Evolutionary conservation across 305 asterid genomes (phyloP).

Genomic region (Plantago coronopus): DNA sequence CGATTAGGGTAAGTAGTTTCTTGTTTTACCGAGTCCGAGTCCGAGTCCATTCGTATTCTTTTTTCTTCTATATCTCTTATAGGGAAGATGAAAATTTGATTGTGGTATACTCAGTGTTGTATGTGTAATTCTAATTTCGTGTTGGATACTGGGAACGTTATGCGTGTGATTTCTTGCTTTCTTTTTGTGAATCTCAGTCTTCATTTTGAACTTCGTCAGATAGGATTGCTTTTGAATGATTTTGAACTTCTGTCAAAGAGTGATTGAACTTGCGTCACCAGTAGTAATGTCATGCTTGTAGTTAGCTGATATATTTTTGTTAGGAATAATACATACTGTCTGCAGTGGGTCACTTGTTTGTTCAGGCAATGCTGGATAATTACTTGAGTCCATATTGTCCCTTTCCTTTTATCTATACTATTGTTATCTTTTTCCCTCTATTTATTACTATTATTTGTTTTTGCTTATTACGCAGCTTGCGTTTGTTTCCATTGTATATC

Average conservation of each 20-base stretch:
- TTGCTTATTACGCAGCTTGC: slow-evolving; percentile 60
- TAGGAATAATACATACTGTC: neutral
- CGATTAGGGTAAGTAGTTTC: slow-evolving; percentile 43
- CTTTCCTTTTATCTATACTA: neutral
- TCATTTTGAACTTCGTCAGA: neutral
- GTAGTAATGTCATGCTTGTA: neutral
- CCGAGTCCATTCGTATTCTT: slow-evolving; percentile 14
- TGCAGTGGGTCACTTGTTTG: neutral
- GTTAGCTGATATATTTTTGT: neutral
- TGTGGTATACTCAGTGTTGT: no score
- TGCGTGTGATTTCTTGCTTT: neutral
- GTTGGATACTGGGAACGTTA: neutral
- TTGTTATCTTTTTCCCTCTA: slow-evolving; percentile 7
- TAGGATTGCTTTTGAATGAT: neutral
- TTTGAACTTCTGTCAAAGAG: neutral
- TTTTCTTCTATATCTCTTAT: neutral
- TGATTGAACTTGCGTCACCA: no score
- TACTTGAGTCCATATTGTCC: slow-evolving; percentile 7
- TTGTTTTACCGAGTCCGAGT: slow-evolving; percentile 11
- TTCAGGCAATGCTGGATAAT: neutral
- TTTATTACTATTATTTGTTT: slow-evolving; percentile 18
- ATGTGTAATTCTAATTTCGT: neutral
- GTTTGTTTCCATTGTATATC: slow-evolving; percentile 69
- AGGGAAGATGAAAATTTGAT: neutral
- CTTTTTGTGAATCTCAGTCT: neutral